These are phyloP conservation scores for Collybia sp. DNA, from an alignment of 768 basidiomycete genomes.

Conservation along the genomic window DNA sequence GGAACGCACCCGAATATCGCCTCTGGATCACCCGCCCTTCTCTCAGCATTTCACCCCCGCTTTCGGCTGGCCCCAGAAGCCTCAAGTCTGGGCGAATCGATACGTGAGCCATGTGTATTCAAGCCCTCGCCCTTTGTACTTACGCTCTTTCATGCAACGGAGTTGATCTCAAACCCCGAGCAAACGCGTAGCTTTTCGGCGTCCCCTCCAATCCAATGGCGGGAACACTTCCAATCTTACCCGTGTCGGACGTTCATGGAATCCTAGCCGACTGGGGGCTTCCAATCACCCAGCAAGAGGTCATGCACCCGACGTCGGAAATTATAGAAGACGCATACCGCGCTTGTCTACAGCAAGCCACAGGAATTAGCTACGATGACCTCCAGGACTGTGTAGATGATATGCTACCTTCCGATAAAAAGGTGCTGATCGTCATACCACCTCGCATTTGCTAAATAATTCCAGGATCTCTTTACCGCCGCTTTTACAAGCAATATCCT, in stretches of 20 bases:
- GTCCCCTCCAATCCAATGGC: constrained; percentile 27
- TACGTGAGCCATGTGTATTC: too few species aligned
- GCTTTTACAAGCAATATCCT: constrained; percentile 61
- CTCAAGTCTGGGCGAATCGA: too few species aligned
- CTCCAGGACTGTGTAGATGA: constrained; percentile 57
- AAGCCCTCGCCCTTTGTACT: too few species aligned
- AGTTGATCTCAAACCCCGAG: too few species aligned
- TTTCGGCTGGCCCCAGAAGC: too few species aligned
- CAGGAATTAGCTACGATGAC: constrained; percentile 51
- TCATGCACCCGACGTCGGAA: constrained; percentile 60
- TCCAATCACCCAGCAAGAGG: constrained; percentile 60
- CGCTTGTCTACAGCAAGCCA: constrained; percentile 70
- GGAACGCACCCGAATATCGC: too few species aligned
- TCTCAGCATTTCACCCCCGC: too few species aligned
- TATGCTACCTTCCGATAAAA: constrained; percentile 49
- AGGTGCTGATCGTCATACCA: constrained; percentile 29
- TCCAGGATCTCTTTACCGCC: constrained; percentile 61
- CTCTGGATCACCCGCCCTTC: too few species aligned
- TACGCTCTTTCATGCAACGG: too few species aligned
- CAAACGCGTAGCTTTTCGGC: too few species aligned
- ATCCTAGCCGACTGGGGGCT: constrained; percentile 69
- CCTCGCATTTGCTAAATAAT: not conserved
- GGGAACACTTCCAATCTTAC: constrained; percentile 62
- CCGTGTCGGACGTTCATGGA: constrained; percentile 61
- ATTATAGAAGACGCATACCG: constrained; percentile 71